A percentile compares a stretch with the other conserved stretches of the same genome.
Conservation (phyloP, 176 grass and related monocot species). For the Phoenix dactylifera region DNA sequence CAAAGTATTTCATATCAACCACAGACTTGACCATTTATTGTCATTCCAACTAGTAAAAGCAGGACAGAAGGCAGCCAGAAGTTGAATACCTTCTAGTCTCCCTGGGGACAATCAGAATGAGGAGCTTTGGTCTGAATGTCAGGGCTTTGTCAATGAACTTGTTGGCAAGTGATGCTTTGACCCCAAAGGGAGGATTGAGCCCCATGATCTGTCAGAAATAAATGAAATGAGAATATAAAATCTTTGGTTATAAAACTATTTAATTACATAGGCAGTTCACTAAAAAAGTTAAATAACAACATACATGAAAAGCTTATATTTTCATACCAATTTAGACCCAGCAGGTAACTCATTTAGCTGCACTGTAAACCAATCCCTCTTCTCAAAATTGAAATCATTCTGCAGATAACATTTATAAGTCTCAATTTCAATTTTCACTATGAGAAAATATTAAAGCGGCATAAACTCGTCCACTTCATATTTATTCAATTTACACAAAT, state of each 20-base stretch:
- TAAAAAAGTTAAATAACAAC: too few species aligned
- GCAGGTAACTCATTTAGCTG: constrained; percentile 45
- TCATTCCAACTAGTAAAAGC: neutral
- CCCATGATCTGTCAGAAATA: constrained; percentile 60
- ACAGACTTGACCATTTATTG: too few species aligned
- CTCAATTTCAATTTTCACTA: too few species aligned
- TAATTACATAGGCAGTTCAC: too few species aligned
- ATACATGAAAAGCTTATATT: too few species aligned
- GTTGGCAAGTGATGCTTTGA: constrained; percentile 80
- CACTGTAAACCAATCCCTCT: constrained; percentile 88
- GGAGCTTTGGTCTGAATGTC: constrained; percentile 70
- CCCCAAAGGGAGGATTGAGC: constrained; percentile 95
- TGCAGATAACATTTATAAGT: constrained; percentile 7
- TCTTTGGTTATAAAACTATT: too few species aligned
- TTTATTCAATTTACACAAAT: too few species aligned
- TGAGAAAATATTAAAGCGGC: too few species aligned
- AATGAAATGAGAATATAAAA: too few species aligned
- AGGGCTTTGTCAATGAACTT: constrained; percentile 94
- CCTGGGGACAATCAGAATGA: constrained; percentile 91
- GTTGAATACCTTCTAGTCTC: constrained; percentile 66
- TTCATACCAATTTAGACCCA: constrained; percentile 64
- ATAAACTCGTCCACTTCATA: too few species aligned
- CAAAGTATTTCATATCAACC: neutral
- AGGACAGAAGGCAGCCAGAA: constrained; percentile 1
- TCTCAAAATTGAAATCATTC: constrained; percentile 79